Percentiles rank a stretch among this genome's conserved stretches.
phyloP scores from a whole-genome alignment of 441 rosid species.

The Pelargonium citronellum region DNA sequence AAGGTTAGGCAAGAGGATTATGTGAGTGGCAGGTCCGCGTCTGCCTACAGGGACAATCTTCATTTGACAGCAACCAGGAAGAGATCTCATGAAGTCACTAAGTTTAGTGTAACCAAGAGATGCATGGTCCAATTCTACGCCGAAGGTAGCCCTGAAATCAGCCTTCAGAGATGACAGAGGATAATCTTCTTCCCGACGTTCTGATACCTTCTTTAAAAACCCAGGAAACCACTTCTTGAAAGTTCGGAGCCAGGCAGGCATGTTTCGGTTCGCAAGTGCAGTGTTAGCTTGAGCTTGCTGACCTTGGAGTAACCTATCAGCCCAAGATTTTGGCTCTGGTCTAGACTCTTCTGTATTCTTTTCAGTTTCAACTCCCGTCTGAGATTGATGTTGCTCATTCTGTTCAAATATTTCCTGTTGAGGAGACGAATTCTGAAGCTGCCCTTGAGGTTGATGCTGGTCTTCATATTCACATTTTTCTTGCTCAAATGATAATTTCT shows the following conservation, averaged over 20 bases:
- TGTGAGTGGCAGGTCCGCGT: slow-evolving; percentile 51
- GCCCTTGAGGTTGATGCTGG: slow-evolving; percentile 18
- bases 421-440: not conserved
- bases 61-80: slow-evolving; percentile 52
- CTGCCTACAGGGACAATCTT: slow-evolving; percentile 35
- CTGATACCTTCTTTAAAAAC: slow-evolving; percentile 38
- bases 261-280: slow-evolving; percentile 13
- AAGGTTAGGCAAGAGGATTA: slow-evolving; percentile 51
- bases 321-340: slow-evolving; percentile 39
- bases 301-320: slow-evolving; percentile 35
- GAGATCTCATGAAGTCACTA: slow-evolving; percentile 55
- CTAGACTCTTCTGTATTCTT: slow-evolving; percentile 27
- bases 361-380: slow-evolving; percentile 6
- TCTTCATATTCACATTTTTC: not conserved
- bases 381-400: slow-evolving; percentile 1
- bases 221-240: slow-evolving; percentile 72
- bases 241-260: slow-evolving; percentile 55
- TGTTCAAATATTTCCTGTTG: not conserved
- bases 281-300: slow-evolving; percentile 21
- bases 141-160: slow-evolving; percentile 60
- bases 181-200: slow-evolving; percentile 37
- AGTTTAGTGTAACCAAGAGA: slow-evolving; percentile 74
- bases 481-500: not conserved
- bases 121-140: slow-evolving; percentile 59
- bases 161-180: slow-evolving; percentile 80